Conservation (phyloP, 331 rosid genomes). For the Pyrus hybrid region DNA sequence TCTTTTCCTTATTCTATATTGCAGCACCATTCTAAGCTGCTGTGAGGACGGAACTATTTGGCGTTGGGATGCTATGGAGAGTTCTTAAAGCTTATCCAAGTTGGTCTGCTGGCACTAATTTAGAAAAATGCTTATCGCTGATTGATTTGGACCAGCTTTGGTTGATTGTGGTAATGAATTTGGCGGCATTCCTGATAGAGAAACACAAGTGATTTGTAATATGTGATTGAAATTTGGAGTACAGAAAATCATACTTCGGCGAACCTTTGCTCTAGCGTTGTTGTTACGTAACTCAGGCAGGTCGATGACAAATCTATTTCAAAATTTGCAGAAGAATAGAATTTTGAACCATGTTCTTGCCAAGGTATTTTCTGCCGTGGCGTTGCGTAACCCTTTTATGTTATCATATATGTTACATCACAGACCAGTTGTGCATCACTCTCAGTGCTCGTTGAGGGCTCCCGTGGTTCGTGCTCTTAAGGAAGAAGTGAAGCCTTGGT, state of each 20-base stretch:
- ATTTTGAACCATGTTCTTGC: no score
- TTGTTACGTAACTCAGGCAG: not conserved
- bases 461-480: no score
- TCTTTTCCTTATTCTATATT: slow-evolving; percentile 8
- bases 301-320: not conserved
- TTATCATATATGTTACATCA: no score
- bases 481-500: no score
- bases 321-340: not conserved
- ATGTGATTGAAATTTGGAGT: not conserved
- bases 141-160: not conserved
- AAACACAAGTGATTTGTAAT: not conserved
- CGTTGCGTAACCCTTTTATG: no score
- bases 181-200: not conserved
- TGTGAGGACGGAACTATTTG: slow-evolving; percentile 94
- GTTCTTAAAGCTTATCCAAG: slow-evolving; percentile 13
- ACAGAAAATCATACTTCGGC: not conserved
- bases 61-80: slow-evolving; percentile 84
- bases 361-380: no score
- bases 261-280: not conserved
- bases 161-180: not conserved
- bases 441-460: no score
- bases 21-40: slow-evolving; percentile 83
- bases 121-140: not conserved
- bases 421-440: no score
- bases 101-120: not conserved